These are phyloP conservation scores for Cruciata laevipes DNA, from an alignment of 257 asterid genomes.

Conservation along the genomic window DNA sequence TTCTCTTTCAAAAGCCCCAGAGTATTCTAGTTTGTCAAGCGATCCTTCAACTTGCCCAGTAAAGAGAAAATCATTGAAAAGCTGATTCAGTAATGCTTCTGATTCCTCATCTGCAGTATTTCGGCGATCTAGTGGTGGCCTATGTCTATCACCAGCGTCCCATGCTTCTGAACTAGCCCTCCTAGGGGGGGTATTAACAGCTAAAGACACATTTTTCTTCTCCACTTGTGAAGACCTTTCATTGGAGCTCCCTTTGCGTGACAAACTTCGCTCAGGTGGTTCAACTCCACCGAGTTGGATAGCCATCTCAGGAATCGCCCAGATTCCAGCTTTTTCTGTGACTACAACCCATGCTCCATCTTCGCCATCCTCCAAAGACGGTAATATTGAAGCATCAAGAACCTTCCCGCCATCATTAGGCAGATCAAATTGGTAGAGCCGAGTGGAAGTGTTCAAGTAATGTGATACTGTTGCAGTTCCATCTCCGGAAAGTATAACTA, in stretches of 20 bases:
- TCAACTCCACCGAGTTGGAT: conserved; percentile 85
- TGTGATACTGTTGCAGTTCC: conserved; percentile 97
- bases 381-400: conserved; percentile 84
- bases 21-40: conserved; percentile 50
- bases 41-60: conserved; percentile 77
- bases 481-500: conserved; percentile 78
- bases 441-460: conserved; percentile 77
- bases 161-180: conserved; percentile 81
- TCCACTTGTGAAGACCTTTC: conserved; percentile 63
- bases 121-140: conserved; percentile 48
- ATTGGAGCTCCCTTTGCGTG: conserved; percentile 87
- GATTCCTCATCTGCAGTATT: conserved; percentile 88
- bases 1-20: conserved; percentile 91
- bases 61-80: conserved; percentile 70
- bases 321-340: conserved; percentile 93
- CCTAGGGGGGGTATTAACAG: conserved; percentile 61
- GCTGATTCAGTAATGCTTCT: conserved; percentile 76
- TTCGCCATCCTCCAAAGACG: conserved; percentile 59
- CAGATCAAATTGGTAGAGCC: conserved; percentile 85
- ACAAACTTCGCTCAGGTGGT: conserved; percentile 93
- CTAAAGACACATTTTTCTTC: conserved; percentile 44
- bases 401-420: conserved; percentile 94
- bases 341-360: conserved; percentile 93
- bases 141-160: conserved; percentile 71
- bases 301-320: conserved; percentile 97